Evolutionary conservation across 352 stramenopile genomes (phyloP), one percentile per base, ranked within the genome.

Genomic region (Pythium utonaiense): DNA sequence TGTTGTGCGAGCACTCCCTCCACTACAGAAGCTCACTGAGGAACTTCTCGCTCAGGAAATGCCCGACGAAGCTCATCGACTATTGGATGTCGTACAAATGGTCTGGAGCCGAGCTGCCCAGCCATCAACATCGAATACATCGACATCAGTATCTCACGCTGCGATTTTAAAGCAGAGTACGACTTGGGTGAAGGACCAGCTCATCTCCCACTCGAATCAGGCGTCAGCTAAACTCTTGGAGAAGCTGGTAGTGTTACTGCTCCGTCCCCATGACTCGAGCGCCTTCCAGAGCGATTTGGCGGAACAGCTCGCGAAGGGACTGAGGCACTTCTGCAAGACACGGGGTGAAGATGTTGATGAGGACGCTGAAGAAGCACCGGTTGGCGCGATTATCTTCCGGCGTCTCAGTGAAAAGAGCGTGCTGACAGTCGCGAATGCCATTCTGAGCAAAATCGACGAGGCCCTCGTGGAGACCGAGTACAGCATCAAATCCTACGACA

Each of bases 251-350:
- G 44, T 64, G 3, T 38, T 82, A 1, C 70, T 82, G 6, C 42
- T 79, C 57, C 74, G 59, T 8, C 74, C 74, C 1, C 62, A 77
- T 33, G 52, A 47, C 9, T 40, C 56, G 19, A 51, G 36, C 3
- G 17, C 41, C 0, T 66, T 82, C 16, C 53, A 73, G 1, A 45
- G 50, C 5, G 57, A 45, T 38, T 53, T 77, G 24, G 54, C 66
- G 2, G 41, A 75, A 14, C 71, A 74, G 31, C 50, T 82, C 21
- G 60, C 71, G 16, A 67, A 76, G 22, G 71, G 62, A 4, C 33
- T 82, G 34, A 66, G 73, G 2, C 51, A 75, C 28, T 66, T 70
- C 31, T 79, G 62, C 40, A 79, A 78, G 24, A 58, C 47, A 21
- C 62, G 48, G 3, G 60, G 52, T 5, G 59, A 73, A n/a, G 54